Percentiles rank a stretch among this genome's conserved stretches.
phyloP scores from a whole-genome alignment of 2,329 filamentous ascomycete genomes.

The Curvularia sp. region DNA sequence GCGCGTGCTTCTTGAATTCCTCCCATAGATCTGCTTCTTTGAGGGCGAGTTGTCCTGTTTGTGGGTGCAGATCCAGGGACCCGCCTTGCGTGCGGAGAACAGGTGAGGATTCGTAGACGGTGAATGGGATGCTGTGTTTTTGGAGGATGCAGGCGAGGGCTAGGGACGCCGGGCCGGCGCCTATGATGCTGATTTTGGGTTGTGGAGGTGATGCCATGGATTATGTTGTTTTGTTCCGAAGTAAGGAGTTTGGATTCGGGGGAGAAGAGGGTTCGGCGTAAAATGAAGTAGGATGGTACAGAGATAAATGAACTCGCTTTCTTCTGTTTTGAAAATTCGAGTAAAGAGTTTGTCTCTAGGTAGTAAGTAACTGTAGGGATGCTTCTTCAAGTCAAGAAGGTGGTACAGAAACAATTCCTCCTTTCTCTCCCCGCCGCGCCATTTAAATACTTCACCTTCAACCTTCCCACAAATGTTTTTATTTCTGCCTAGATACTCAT shows the following conservation, averaged over 20 bases:
- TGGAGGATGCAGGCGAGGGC: constrained; percentile 62
- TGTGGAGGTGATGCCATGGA: not conserved
- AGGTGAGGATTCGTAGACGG: constrained; percentile 55
- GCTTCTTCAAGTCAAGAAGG: not conserved
- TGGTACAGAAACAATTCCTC: not conserved
- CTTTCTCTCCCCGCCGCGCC: not conserved
- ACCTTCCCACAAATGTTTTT: not conserved
- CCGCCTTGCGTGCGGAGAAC: constrained; percentile 46
- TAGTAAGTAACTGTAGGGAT: not conserved
- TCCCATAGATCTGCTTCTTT: constrained; percentile 59
- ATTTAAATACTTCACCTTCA: not conserved
- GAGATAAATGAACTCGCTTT: not conserved
- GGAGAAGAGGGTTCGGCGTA: not conserved
- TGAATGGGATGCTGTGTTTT: constrained; percentile 55
- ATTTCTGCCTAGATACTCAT: not conserved
- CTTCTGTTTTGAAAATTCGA: not conserved
- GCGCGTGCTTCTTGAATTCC: constrained; percentile 58
- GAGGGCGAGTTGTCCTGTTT: constrained; percentile 60
- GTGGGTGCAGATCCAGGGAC: constrained; percentile 61
- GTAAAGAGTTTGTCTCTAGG: not conserved
- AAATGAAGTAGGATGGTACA: not conserved
- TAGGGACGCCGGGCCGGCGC: constrained; percentile 54
- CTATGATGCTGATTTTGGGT: constrained; percentile 47
- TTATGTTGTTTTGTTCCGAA: not conserved
- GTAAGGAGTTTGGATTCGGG: not conserved